A percentile compares a stretch with the other conserved stretches of the same genome.
These are phyloP conservation scores for Sugiyamaella valdiviana DNA, from an alignment of 805 yeast species.

Conservation along the genomic window DNA sequence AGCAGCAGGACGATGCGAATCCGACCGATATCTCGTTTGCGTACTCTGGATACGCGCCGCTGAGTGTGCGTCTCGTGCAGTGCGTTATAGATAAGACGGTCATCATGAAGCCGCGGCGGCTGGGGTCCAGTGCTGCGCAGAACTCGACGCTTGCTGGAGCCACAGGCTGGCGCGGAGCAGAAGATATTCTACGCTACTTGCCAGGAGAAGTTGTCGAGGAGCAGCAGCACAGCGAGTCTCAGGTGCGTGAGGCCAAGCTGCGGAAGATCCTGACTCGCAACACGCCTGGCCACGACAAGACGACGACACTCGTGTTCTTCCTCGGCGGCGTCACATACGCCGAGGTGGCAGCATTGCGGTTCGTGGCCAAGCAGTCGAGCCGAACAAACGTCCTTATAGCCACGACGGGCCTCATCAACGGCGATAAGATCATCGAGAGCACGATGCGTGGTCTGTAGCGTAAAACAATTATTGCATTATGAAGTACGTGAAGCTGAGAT, in stretches of 20 bases:
- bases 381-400: conserved; percentile 39
- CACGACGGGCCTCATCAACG: conserved; percentile 44
- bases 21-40: conserved; percentile 54
- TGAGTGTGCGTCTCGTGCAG: conserved; percentile 64
- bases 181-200: conserved; percentile 33
- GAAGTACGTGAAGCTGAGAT: too few relatives aligned
- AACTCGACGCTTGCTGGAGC: conserved; percentile 14
- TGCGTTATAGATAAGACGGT: conserved; percentile 48
- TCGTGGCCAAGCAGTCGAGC: conserved; percentile 44
- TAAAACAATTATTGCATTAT: too few relatives aligned
- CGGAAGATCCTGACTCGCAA: conserved; percentile 30
- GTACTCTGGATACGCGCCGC: conserved; percentile 78
- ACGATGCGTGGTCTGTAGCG: conserved; percentile 12
- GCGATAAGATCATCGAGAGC: conserved; percentile 37
- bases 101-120: not conserved
- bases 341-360: conserved; percentile 68
- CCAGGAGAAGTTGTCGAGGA: conserved; percentile 35
- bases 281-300: conserved; percentile 27
- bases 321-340: conserved; percentile 85
- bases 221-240: conserved; percentile 21
- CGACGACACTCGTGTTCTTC: conserved; percentile 44
- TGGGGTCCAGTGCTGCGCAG: not conserved
- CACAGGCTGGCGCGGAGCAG: conserved; percentile 37
- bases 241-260: conserved; percentile 29
- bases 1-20: conserved; percentile 29